phyloP scores from a whole-genome alignment of 176 grass and related monocot species.

The Tillandsia leiboldiana region DNA sequence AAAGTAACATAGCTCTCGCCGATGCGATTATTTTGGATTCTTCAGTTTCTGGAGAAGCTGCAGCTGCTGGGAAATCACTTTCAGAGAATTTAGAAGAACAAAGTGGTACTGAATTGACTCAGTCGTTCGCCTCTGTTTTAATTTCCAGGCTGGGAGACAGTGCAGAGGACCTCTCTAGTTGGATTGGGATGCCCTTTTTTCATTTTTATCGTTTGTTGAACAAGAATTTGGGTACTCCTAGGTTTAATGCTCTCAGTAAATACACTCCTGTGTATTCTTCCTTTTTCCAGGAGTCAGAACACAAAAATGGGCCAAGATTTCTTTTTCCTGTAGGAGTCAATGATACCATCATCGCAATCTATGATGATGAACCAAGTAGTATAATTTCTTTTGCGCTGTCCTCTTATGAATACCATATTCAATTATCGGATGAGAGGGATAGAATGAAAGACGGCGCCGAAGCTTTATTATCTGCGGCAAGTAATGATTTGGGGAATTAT shows the following conservation, averaged over 20 bases:
- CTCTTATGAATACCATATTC: slow-evolving; percentile 73
- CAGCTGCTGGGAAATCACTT: slow-evolving; percentile 11
- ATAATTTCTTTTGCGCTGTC: slow-evolving; percentile 74
- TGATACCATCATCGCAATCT: slow-evolving; percentile 79
- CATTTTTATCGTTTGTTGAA: slow-evolving; percentile 60
- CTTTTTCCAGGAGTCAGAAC: slow-evolving; percentile 42
- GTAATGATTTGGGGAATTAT: slow-evolving; percentile 34
- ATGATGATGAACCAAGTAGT: slow-evolving; percentile 87
- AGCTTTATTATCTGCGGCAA: slow-evolving; percentile 11
- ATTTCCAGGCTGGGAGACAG: slow-evolving; percentile 49
- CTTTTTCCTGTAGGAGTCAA: slow-evolving; percentile 72
- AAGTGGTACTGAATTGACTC: slow-evolving; percentile 25
- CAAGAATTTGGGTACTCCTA: slow-evolving; percentile 49
- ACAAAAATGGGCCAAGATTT: slow-evolving; percentile 59
- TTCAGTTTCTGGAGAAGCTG: slow-evolving; percentile 1
- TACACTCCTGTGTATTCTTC: slow-evolving; percentile 48
- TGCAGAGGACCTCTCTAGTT: slow-evolving; percentile 50
- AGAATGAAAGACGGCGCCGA: slow-evolving; percentile 28
- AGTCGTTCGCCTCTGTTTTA: slow-evolving; percentile 39
- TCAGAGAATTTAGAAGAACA: slow-evolving; percentile 50
- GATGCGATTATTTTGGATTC: slow-evolving; percentile 33
- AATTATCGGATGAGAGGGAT: slow-evolving; percentile 58
- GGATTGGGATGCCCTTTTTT: slow-evolving; percentile 53
- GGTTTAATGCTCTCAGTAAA: slow-evolving; percentile 43
- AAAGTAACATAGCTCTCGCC: slow-evolving; percentile 40